Evolutionary conservation across 441 rosid species (phyloP).

Genomic region (Eutrema salsugineum): DNA sequence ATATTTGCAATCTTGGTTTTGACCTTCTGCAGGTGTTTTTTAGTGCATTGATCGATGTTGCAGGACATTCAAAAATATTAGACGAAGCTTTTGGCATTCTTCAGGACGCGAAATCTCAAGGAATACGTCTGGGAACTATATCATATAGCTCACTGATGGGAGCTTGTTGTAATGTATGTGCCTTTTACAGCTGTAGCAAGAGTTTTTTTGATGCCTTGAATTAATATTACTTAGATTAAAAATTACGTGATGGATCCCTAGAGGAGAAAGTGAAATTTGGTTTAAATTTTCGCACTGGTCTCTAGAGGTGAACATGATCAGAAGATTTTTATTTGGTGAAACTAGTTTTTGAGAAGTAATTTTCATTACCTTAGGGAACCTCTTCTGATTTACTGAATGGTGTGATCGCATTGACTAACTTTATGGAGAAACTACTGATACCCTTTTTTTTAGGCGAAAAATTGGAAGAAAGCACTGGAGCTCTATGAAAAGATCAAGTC

Average conservation of each 20-base stretch:
- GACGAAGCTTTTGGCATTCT: constrained; percentile 74
- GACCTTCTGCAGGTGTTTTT: constrained; percentile 63
- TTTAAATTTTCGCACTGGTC: background rate
- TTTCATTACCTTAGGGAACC: background rate
- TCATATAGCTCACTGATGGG: constrained; percentile 97
- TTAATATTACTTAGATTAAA: background rate
- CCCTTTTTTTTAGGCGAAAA: constrained; percentile 51
- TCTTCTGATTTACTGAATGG: background rate
- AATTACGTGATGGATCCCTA: background rate
- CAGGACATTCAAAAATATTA: constrained; percentile 81
- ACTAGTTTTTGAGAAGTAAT: background rate
- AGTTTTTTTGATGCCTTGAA: constrained; percentile 8
- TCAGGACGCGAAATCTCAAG: constrained; percentile 58
- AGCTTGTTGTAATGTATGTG: constrained; percentile 89
- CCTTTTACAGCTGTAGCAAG: constrained; percentile 12
- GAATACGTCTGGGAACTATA: constrained; percentile 61
- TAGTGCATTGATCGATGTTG: constrained; percentile 84
- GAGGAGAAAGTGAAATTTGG: background rate
- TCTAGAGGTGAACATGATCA: background rate
- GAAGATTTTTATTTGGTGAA: background rate
- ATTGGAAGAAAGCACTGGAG: constrained; percentile 82
- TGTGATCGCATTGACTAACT: background rate
- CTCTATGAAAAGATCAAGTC: constrained; percentile 68
- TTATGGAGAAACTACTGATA: constrained; percentile 14
- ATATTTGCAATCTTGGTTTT: background rate